These are phyloP conservation scores for Oropetium thomaeum DNA, from an alignment of 176 grass and related monocot genomes.

Conservation along the genomic window DNA sequence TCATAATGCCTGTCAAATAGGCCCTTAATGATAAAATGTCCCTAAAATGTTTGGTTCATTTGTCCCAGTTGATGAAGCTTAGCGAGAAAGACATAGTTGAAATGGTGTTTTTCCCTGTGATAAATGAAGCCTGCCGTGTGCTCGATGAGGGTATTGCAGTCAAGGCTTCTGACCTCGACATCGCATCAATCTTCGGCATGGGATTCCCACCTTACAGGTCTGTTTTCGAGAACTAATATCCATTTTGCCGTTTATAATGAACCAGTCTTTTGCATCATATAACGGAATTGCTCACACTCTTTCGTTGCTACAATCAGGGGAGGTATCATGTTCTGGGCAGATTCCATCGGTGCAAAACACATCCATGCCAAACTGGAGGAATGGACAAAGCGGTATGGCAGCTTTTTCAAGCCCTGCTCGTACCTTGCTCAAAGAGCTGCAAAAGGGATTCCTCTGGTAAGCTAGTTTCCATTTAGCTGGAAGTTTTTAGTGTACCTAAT, in stretches of 20 bases:
- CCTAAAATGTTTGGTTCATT: constrained; percentile 22
- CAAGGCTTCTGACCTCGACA: constrained; percentile 88
- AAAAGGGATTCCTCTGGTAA: constrained; percentile 79
- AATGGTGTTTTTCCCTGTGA: constrained; percentile 82
- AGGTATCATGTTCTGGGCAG: constrained; percentile 85
- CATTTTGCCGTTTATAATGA: background rate
- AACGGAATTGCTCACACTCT: background rate
- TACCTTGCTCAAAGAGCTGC: constrained; percentile 79
- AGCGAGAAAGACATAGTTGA: constrained; percentile 78
- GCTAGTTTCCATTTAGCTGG: constrained; percentile 11
- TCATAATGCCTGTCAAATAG: no score
- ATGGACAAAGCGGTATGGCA: constrained; percentile 71
- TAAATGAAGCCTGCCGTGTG: constrained; percentile 89
- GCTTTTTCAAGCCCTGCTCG: constrained; percentile 79
- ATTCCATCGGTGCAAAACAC: constrained; percentile 75
- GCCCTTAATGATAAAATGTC: constrained; percentile 12
- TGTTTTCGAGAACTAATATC: background rate
- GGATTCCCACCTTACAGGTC: constrained; percentile 94
- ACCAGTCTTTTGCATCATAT: constrained; percentile 8
- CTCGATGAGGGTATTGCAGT: constrained; percentile 81
- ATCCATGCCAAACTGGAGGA: constrained; percentile 63
- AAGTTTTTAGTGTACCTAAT: background rate
- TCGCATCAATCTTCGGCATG: constrained; percentile 86
- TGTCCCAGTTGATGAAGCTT: constrained; percentile 71
- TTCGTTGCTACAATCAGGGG: constrained; percentile 48